Evolutionary conservation across 257 asterid species (phyloP).

Genomic region (Misopates orontium): DNA sequence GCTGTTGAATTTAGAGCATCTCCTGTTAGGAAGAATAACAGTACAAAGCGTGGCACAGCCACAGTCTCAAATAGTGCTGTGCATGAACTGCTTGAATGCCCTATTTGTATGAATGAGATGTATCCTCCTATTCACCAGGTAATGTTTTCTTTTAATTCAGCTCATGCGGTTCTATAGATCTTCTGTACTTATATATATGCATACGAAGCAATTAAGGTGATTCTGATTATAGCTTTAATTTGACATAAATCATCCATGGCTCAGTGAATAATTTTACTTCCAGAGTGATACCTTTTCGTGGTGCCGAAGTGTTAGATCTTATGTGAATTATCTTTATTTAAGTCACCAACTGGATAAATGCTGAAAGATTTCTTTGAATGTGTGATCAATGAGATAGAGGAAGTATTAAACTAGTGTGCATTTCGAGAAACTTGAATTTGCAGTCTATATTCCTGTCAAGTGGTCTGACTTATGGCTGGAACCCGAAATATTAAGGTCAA

Average conservation of each 20-base stretch:
- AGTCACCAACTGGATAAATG: not conserved
- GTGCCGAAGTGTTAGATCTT: constrained; percentile 4
- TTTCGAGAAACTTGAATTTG: too few species aligned
- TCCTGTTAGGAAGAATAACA: constrained; percentile 43
- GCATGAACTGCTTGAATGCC: constrained; percentile 79
- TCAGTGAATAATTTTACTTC: not conserved
- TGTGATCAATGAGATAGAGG: not conserved
- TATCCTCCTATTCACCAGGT: constrained; percentile 89
- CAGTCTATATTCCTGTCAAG: too few species aligned
- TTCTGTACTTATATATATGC: constrained; percentile 13
- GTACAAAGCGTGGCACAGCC: constrained; percentile 47
- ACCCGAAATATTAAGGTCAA: too few species aligned
- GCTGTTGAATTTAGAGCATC: constrained; percentile 44
- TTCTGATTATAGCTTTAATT: constrained; percentile 15
- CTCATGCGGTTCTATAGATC: constrained; percentile 2
- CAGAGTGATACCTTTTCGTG: constrained; percentile 7
- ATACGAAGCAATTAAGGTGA: constrained; percentile 4
- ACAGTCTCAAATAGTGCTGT: constrained; percentile 55
- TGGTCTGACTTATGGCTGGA: too few species aligned
- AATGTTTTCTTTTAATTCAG: constrained; percentile 26
- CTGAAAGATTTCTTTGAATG: not conserved
- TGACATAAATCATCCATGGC: not conserved
- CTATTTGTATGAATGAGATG: constrained; percentile 66
- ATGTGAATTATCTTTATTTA: not conserved
- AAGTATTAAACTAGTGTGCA: not conserved